Evolutionary conservation across 2,329 filamentous ascomycete species (phyloP).

Genomic region (Claviceps fusiformis): DNA sequence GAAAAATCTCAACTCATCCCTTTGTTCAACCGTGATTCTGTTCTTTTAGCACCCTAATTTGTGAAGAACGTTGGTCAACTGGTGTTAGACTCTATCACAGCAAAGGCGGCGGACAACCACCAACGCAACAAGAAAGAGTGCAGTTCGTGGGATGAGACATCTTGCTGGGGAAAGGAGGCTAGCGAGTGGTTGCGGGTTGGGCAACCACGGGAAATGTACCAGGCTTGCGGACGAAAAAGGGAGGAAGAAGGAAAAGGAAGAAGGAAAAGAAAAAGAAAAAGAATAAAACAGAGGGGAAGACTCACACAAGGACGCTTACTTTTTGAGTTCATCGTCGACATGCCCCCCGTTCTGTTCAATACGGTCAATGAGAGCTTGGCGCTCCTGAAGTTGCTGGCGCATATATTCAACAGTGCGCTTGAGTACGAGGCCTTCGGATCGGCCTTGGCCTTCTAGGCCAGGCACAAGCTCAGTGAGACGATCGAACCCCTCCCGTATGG

Average conservation of each 20-base stretch:
- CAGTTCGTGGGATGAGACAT: background rate
- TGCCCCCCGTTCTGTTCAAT: slow-evolving; percentile 46
- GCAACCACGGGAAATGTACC: too few relatives aligned
- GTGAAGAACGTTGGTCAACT: background rate
- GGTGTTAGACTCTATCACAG: background rate
- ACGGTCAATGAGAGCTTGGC: slow-evolving; percentile 41
- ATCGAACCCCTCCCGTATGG: slow-evolving; percentile 76
- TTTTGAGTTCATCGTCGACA: slow-evolving; percentile 34
- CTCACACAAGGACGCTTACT: slow-evolving; percentile 15
- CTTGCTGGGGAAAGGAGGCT: background rate
- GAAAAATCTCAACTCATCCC: slow-evolving; percentile 1
- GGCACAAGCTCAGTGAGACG: slow-evolving; percentile 68
- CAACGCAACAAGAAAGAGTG: background rate
- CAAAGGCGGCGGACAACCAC: background rate
- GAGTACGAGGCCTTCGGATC: slow-evolving; percentile 76
- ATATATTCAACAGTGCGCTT: slow-evolving; percentile 56
- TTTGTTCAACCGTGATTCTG: slow-evolving; percentile 5
- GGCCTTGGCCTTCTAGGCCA: slow-evolving; percentile 66
- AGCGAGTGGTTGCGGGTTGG: background rate
- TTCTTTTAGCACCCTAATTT: slow-evolving; percentile 6
- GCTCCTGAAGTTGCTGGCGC: slow-evolving; percentile 42
- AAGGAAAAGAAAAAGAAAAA: background rate
- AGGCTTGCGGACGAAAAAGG: background rate
- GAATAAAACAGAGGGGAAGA: background rate
- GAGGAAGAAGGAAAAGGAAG: background rate